These are phyloP conservation scores for Coleophoma eucalyptorum DNA, from an alignment of 2,329 filamentous ascomycete genomes.

Conservation along the genomic window DNA sequence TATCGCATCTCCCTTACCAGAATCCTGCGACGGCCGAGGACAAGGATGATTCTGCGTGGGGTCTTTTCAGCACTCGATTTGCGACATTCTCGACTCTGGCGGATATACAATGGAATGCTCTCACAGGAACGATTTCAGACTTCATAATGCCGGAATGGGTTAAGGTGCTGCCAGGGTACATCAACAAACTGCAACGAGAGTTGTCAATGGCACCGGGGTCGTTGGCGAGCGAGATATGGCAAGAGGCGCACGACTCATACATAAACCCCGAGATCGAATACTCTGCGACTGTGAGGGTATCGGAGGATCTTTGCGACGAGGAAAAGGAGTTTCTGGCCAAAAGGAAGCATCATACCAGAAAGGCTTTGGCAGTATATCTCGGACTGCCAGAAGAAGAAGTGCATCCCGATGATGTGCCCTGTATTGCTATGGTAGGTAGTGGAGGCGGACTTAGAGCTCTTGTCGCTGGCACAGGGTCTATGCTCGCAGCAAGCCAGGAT, in stretches of 20 bases:
- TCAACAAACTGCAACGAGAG: constrained; percentile 82
- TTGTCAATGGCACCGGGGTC: constrained; percentile 85
- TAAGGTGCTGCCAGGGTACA: constrained; percentile 67
- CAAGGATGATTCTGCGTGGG: constrained; percentile 25
- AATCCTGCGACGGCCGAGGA: constrained; percentile 7
- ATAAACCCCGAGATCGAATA: constrained; percentile 85
- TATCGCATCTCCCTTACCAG: constrained; percentile 20
- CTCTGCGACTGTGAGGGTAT: constrained; percentile 78
- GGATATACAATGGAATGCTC: constrained; percentile 49
- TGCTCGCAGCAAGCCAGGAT: constrained; percentile 77
- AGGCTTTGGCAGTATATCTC: constrained; percentile 79
- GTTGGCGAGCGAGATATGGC: constrained; percentile 89
- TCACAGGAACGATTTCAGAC: constrained; percentile 60
- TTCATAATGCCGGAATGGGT: constrained; percentile 82
- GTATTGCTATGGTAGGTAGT: constrained; percentile 91
- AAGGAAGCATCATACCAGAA: constrained; percentile 63
- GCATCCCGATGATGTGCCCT: constrained; percentile 89
- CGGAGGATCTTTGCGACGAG: constrained; percentile 74
- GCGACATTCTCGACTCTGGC: constrained; percentile 45
- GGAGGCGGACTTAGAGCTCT: constrained; percentile 87
- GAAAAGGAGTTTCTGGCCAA: constrained; percentile 72
- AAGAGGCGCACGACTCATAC: constrained; percentile 78
- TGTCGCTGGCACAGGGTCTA: constrained; percentile 85
- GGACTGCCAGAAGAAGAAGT: constrained; percentile 73
- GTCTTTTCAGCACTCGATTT: constrained; percentile 22